These are phyloP conservation scores for Solanum pennellii DNA, from an alignment of 257 asterid species.

Conservation along the genomic window DNA sequence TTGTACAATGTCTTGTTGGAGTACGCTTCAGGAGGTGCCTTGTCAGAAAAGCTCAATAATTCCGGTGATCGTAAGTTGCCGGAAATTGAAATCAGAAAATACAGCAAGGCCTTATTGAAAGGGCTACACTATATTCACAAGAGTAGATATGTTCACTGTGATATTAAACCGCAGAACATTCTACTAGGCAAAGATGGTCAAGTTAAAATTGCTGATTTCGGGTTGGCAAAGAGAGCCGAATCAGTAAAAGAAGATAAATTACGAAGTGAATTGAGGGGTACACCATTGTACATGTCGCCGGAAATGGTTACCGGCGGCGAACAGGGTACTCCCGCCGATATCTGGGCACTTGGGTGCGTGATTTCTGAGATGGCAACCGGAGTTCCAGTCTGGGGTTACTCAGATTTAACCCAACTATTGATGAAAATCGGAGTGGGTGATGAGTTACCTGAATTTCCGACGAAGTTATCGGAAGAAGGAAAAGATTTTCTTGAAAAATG, in stretches of 20 bases:
- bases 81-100: slow-evolving; percentile 37
- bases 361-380: slow-evolving; percentile 68
- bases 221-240: slow-evolving; percentile 42
- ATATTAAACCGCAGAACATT: slow-evolving; percentile 68
- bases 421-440: slow-evolving; percentile 58
- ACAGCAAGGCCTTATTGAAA: slow-evolving; percentile 32
- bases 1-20: slow-evolving; percentile 74
- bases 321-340: slow-evolving; percentile 56
- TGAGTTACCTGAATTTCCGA: slow-evolving; percentile 51
- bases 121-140: slow-evolving; percentile 53
- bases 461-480: slow-evolving; percentile 40
- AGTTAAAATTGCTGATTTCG: slow-evolving; percentile 70
- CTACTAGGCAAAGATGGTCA: slow-evolving; percentile 31
- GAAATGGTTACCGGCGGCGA: slow-evolving; percentile 62
- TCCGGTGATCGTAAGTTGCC: slow-evolving; percentile 18
- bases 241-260: background rate
- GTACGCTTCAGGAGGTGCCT: slow-evolving; percentile 59
- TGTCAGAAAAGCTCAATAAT: slow-evolving; percentile 34
- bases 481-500: slow-evolving; percentile 52
- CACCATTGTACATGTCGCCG: slow-evolving; percentile 93
- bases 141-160: slow-evolving; percentile 76
- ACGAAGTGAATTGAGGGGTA: slow-evolving; percentile 53
- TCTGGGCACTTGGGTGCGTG: slow-evolving; percentile 82
- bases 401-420: slow-evolving; percentile 42
- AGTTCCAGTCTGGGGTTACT: slow-evolving; percentile 39